Evolutionary conservation across 768 basidiomycete genomes (phyloP), one percentile per base, ranked within the genome.

Genomic region (Lentinula detonsa): DNA sequence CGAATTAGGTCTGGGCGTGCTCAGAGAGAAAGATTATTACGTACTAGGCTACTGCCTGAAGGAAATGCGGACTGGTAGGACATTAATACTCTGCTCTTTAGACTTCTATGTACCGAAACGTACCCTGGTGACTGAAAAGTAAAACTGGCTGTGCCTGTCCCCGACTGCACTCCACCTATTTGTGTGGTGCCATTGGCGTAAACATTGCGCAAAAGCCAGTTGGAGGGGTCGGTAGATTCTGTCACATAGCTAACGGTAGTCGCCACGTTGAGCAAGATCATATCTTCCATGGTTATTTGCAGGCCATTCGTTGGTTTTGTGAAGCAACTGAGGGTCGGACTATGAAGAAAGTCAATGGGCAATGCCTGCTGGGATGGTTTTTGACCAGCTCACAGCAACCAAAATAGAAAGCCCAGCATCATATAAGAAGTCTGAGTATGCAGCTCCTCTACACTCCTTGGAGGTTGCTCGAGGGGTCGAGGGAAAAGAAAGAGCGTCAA

Each of bases 131-230:
- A 21, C n/a, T 21, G 18, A 21, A 54, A 54, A 37, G 33, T 39
- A 23, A 35, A 54, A 13, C 34, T 37, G 0, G 34, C 35, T 39
- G 53, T 37, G 5, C 35, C 53, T 9, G 53, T 54, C 16, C 53
- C 53, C 37, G 53, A 54, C 34, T 37, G 53, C n/a, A 54, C 37
- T 34, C 53, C 53, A 8, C 53, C 53, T 21, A 54, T 54, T 54
- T 54, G 53, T 2, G 53, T 54, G 7, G 53, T 54, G 9, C 53
- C 53, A 15, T 54, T 54, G 37, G 53, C 33, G 18, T 54, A 54
- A 13, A 54, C 53, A 39, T 54, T 54, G 37, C 53, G 53, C 53
- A 54, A 18, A 39, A 54, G 34, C 53, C 53, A 54, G 9, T 37
- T 39, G 2, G 53, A 21, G 37, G 53, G 53, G n/a, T 54, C 53